Conservation (phyloP, 2,329 filamentous ascomycete species). For the Ceratocystiopsis sp. region DNA sequence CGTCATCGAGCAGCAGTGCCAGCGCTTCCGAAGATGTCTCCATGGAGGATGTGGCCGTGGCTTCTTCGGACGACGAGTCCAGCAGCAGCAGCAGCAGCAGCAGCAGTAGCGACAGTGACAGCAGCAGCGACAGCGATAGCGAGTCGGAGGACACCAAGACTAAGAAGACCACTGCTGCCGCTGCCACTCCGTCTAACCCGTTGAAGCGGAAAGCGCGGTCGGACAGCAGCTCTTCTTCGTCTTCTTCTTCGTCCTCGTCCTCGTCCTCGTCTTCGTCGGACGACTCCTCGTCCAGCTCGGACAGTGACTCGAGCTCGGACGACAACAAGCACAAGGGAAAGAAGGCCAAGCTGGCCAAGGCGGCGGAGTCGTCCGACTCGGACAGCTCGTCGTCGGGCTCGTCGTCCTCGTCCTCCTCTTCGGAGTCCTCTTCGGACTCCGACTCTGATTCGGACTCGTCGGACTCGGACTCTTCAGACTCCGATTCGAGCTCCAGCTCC, state of each 20-base stretch:
- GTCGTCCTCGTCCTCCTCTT: slow-evolving; percentile 3
- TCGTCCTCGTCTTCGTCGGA: slow-evolving; percentile 15
- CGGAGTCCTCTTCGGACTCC: slow-evolving; percentile 6
- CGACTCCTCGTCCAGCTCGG: slow-evolving; percentile 3
- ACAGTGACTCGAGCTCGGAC: neutral
- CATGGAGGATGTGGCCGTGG: slow-evolving; percentile 27
- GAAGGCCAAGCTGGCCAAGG: slow-evolving; percentile 8
- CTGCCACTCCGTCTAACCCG: neutral
- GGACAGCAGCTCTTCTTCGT: no score
- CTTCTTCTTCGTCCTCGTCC: slow-evolving; percentile 13
- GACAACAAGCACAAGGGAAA: slow-evolving; percentile 11
- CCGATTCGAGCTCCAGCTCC: slow-evolving; percentile 1
- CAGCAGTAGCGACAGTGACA: slow-evolving; percentile 9
- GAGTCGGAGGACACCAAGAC: slow-evolving; percentile 16
- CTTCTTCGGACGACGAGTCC: slow-evolving; percentile 15
- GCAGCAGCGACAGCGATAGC: slow-evolving; percentile 17
- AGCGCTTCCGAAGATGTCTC: slow-evolving; percentile 16
- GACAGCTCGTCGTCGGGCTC: slow-evolving; percentile 17
- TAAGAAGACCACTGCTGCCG: slow-evolving; percentile 5
- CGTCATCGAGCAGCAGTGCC: slow-evolving; percentile 10
- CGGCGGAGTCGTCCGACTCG: slow-evolving; percentile 3
- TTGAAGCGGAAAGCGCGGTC: no score
- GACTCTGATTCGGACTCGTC: slow-evolving; percentile 15
- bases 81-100: slow-evolving; percentile 14
- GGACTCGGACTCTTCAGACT: neutral